A percentile compares a stretch with the other conserved stretches of the same genome.
Evolutionary conservation across 2,329 filamentous ascomycete genomes (phyloP).

Genomic region (Trichophyton equinum): DNA sequence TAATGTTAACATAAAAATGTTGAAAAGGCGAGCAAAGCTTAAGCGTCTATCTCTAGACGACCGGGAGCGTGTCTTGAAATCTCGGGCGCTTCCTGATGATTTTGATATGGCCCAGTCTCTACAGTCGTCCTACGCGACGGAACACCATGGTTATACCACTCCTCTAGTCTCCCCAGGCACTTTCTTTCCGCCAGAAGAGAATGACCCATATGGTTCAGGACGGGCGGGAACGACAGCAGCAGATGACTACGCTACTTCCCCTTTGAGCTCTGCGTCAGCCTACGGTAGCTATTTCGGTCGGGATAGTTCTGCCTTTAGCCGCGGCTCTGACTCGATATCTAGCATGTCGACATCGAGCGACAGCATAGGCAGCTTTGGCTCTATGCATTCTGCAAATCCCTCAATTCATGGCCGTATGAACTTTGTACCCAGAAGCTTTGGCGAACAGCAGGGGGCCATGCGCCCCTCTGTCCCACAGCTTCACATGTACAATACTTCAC

Average conservation of each 20-base stretch:
- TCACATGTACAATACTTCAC: conserved; percentile 5
- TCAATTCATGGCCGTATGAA: conserved; percentile 7
- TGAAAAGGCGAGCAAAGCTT: conserved; percentile 45
- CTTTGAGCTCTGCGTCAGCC: conserved; percentile 25
- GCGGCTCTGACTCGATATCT: conserved; percentile 15
- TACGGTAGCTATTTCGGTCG: conserved; percentile 27
- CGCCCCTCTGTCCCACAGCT: conserved; percentile 9
- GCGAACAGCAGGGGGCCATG: conserved; percentile 5
- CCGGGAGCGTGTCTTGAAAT: conserved; percentile 49
- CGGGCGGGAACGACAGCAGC: conserved; percentile 23
- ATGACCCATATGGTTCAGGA: conserved; percentile 18
- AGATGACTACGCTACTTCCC: conserved; percentile 29
- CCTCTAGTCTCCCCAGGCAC: conserved; percentile 36
- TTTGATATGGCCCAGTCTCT: conserved; percentile 49
- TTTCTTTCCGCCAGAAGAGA: conserved; percentile 19
- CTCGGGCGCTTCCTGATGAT: conserved; percentile 45
- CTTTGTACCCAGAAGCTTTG: conserved; percentile 11
- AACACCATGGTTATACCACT: conserved; percentile 33
- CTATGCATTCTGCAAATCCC: conserved; percentile 17
- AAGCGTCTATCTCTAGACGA: conserved; percentile 50
- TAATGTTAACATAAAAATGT: conserved; percentile 4
- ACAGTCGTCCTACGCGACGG: conserved; percentile 41
- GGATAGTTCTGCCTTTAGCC: conserved; percentile 11
- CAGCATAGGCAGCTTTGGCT: conserved; percentile 17
- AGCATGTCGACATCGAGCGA: conserved; percentile 19